A percentile compares a stretch with the other conserved stretches of the same genome.
phyloP scores from a whole-genome alignment of 129 eudicot genomes.

The Artemisia tridentata region DNA sequence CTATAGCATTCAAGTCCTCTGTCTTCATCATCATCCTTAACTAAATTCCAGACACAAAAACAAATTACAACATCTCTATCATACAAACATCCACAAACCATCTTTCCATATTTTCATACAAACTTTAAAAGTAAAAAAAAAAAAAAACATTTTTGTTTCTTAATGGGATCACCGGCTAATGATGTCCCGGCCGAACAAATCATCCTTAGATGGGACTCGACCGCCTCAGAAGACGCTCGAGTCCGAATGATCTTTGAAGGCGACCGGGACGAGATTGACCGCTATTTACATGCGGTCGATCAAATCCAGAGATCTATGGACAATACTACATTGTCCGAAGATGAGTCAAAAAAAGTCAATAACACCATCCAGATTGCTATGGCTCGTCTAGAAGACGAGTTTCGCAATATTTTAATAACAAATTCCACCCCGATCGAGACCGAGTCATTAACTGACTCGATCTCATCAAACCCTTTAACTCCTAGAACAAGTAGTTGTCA shows the following conservation, averaged over 20 bases:
- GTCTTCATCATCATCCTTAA: conserved; percentile 23
- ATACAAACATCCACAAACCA: conserved; percentile 15
- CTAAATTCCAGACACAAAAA: conserved; percentile 9
- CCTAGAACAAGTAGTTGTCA: conserved; percentile 25
- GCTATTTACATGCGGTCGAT: conserved; percentile 65
- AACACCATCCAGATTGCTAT: conserved; percentile 78
- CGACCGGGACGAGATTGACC: conserved; percentile 58
- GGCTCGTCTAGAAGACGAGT: conserved; percentile 86
- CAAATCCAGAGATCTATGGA: conserved; percentile 59
- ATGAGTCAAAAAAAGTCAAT: conserved; percentile 35
- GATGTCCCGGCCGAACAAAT: conserved; percentile 47
- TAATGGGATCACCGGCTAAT: not conserved
- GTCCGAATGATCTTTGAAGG: conserved; percentile 65
- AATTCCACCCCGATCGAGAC: conserved; percentile 54
- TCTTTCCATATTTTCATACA: not conserved
- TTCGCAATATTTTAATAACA: conserved; percentile 50
- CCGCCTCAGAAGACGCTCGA: conserved; percentile 60
- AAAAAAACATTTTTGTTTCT: not conserved
- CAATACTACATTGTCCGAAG: conserved; percentile 42
- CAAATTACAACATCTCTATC: conserved; percentile 4
- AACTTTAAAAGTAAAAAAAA: not conserved
- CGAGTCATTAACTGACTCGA: conserved; percentile 43
- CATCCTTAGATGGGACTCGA: conserved; percentile 86
- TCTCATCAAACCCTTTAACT: conserved; percentile 22
- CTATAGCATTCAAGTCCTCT: conserved; percentile 16